phyloP scores from a whole-genome alignment of 176 grass and related monocot genomes.

The Guadua angustifolia region DNA sequence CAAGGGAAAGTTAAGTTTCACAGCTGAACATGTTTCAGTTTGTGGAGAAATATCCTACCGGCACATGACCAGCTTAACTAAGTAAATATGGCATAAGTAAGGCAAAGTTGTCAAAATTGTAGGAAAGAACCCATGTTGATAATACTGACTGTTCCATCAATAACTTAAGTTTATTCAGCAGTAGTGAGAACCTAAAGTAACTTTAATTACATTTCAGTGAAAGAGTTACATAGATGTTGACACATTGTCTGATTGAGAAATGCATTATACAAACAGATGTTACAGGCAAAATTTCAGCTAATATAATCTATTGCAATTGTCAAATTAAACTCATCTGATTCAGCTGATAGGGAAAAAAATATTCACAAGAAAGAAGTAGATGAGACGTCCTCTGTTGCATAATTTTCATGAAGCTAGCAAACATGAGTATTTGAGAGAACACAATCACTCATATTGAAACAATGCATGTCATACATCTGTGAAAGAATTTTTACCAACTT shows the following conservation, averaged over 20 bases:
- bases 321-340: slow-evolving; percentile 21
- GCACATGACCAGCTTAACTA: slow-evolving; percentile 29
- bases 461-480: slow-evolving; percentile 6
- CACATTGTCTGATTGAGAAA: not conserved
- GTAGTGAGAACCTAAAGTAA: slow-evolving; percentile 38
- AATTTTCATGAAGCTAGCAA: slow-evolving; percentile 35
- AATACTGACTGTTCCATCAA: not conserved
- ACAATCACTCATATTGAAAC: slow-evolving; percentile 1
- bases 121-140: slow-evolving; percentile 11
- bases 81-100: slow-evolving; percentile 15
- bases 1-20: slow-evolving; percentile 43
- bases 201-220: not conserved
- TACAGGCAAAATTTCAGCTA: slow-evolving; percentile 1
- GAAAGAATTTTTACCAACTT: not conserved
- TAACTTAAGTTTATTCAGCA: slow-evolving; percentile 28
- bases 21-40: slow-evolving; percentile 16
- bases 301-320: not conserved
- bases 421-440: not conserved
- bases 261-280: not conserved
- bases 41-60: slow-evolving; percentile 18
- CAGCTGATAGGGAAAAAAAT: slow-evolving; percentile 13
- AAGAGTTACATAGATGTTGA: not conserved
- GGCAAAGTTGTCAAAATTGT: slow-evolving; percentile 13
- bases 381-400: not conserved
- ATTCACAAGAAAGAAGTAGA: slow-evolving; percentile 25